phyloP scores from a whole-genome alignment of 768 basidiomycete genomes.

The Wakefieldia striispora region DNA sequence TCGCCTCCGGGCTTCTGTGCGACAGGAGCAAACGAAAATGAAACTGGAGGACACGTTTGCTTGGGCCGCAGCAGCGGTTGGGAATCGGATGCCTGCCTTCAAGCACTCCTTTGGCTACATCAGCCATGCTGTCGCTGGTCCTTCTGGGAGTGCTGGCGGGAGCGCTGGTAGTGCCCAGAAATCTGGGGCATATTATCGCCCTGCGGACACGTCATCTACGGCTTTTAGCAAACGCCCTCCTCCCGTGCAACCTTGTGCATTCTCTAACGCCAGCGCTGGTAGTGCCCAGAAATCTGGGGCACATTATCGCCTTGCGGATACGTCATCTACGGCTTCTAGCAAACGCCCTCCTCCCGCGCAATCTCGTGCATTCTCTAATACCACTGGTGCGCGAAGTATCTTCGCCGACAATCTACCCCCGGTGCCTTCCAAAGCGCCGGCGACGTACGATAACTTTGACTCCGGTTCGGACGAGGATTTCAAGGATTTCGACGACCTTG shows the following conservation, averaged over 20 bases:
- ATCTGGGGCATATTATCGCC: neutral
- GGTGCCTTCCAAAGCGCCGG: slow-evolving; percentile 10
- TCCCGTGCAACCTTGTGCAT: neutral
- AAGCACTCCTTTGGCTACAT: slow-evolving; percentile 5
- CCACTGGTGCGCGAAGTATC: slow-evolving; percentile 20
- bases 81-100: neutral
- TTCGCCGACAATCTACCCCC: slow-evolving; percentile 29
- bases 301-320: neutral
- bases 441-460: slow-evolving; percentile 15
- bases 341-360: neutral
- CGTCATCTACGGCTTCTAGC: neutral
- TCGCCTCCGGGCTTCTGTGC: slow-evolving; percentile 13
- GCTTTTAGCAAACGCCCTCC: neutral
- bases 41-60: neutral
- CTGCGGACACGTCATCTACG: neutral
- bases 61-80: neutral
- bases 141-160: slow-evolving; percentile 12
- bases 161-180: slow-evolving; percentile 20
- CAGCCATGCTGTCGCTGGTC: slow-evolving; percentile 24
- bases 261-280: slow-evolving; percentile 11
- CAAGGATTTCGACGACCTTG: neutral
- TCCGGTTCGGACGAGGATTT: neutral
- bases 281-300: slow-evolving; percentile 9
- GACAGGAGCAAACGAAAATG: slow-evolving; percentile 9
- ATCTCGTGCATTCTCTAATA: neutral